Evolutionary conservation across 805 yeast genomes (phyloP).

Genomic region (Tetrapisispora taiwanensis): DNA sequence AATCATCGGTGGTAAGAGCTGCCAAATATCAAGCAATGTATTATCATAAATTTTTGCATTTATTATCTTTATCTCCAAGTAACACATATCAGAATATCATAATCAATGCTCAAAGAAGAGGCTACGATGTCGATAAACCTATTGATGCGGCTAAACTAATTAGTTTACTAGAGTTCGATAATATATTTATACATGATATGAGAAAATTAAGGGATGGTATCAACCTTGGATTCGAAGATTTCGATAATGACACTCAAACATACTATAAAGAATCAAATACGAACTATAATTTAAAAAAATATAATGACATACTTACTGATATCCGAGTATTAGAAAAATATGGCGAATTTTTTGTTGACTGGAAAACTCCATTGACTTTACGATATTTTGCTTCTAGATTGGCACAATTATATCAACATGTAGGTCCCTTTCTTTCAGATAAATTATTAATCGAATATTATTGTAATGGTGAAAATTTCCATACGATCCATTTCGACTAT

Average conservation of each 20-base stretch:
- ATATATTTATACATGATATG: slow-evolving; percentile 35
- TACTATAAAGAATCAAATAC: background rate
- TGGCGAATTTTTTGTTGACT: slow-evolving; percentile 28
- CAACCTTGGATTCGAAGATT: slow-evolving; percentile 33
- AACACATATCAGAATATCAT: slow-evolving; percentile 35
- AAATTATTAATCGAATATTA: slow-evolving; percentile 44
- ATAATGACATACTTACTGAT: slow-evolving; percentile 10
- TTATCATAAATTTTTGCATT: slow-evolving; percentile 42
- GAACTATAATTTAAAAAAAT: slow-evolving; percentile 12
- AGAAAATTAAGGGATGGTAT: slow-evolving; percentile 37
- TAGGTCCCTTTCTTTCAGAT: slow-evolving; percentile 29
- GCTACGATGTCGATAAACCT: slow-evolving; percentile 39
- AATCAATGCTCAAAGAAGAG: slow-evolving; percentile 39
- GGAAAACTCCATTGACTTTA: slow-evolving; percentile 49
- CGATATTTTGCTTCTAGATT: slow-evolving; percentile 46
- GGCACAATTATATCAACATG: slow-evolving; percentile 33
- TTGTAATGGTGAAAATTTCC: slow-evolving; percentile 34
- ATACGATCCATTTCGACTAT: slow-evolving; percentile 33
- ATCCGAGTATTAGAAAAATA: slow-evolving; percentile 11
- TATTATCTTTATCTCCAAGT: slow-evolving; percentile 22
- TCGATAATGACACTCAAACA: slow-evolving; percentile 22
- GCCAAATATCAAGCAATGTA: slow-evolving; percentile 53
- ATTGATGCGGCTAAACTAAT: slow-evolving; percentile 35
- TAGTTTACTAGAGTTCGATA: slow-evolving; percentile 32
- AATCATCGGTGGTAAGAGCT: slow-evolving; percentile 37